These are phyloP conservation scores for Diaporthe citriasiana DNA, from an alignment of 2,329 filamentous ascomycete species.

Conservation along the genomic window DNA sequence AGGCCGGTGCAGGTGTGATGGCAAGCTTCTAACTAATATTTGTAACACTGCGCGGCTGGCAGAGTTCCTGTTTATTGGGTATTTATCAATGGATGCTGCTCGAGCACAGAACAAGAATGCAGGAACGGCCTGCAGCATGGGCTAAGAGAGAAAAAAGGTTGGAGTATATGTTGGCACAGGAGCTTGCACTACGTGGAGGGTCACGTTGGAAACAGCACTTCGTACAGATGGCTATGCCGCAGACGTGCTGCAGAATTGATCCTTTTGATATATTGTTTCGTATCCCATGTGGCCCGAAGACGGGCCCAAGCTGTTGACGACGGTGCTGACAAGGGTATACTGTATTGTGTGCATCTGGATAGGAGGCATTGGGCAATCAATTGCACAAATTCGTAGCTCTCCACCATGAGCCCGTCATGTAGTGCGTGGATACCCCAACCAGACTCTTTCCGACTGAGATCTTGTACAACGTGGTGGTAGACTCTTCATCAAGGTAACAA, in stretches of 20 bases:
- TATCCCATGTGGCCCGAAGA: not conserved
- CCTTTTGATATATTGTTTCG: not conserved
- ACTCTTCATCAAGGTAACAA: no score
- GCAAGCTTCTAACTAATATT: not conserved
- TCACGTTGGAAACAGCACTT: no score
- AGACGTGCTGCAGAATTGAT: not conserved
- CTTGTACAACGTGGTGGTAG: no score
- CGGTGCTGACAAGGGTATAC: not conserved
- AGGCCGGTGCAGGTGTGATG: slow-evolving; percentile 1
- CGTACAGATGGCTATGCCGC: not conserved
- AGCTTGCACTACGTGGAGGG: not conserved
- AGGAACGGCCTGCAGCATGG: not conserved
- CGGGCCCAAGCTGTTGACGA: not conserved
- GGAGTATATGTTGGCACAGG: not conserved
- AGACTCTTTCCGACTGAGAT: not conserved
- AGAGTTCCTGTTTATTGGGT: not conserved
- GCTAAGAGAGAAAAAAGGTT: not conserved
- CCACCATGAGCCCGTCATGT: not conserved
- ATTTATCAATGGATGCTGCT: not conserved
- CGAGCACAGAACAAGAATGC: not conserved
- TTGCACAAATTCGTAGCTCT: not conserved
- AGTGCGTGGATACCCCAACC: not conserved
- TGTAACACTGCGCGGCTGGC: not conserved
- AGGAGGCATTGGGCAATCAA: not conserved
- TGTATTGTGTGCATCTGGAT: not conserved